Percentiles rank a stretch among this genome's conserved stretches.
These are phyloP conservation scores for Amanita pallidorosea DNA, from an alignment of 768 basidiomycete genomes.

Conservation along the genomic window DNA sequence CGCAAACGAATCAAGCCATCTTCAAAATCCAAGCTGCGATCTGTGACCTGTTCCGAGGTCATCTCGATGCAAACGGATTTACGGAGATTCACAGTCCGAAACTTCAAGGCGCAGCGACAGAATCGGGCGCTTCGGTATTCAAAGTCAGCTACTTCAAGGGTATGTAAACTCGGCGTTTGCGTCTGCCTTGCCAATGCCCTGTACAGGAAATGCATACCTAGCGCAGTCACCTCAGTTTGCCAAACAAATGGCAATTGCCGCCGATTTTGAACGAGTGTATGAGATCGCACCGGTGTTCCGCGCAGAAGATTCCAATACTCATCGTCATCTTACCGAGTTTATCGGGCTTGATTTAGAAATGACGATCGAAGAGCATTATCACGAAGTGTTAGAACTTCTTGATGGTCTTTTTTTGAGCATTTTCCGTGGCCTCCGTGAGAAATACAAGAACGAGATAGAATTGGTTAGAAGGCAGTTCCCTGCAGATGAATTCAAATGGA, in stretches of 20 bases:
- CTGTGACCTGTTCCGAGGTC: constrained; percentile 78
- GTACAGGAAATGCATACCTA: constrained; percentile 74
- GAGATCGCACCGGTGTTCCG: constrained; percentile 97
- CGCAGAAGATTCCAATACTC: constrained; percentile 94
- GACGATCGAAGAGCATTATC: constrained; percentile 97
- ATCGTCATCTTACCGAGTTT: constrained; percentile 97
- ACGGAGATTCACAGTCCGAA: constrained; percentile 97
- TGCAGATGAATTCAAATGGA: constrained; percentile 92
- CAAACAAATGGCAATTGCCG: constrained; percentile 99
- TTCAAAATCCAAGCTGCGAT: constrained; percentile 90
- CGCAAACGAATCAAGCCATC: constrained; percentile 90
- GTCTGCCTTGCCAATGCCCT: background rate
- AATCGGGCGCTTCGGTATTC: constrained; percentile 95
- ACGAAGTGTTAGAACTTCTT: constrained; percentile 90
- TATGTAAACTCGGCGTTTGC: constrained; percentile 12
- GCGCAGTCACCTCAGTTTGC: constrained; percentile 96
- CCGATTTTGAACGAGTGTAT: constrained; percentile 96
- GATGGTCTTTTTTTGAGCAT: constrained; percentile 81
- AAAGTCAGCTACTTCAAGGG: constrained; percentile 98
- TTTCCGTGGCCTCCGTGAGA: constrained; percentile 73
- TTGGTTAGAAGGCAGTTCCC: constrained; percentile 81
- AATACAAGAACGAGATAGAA: constrained; percentile 75
- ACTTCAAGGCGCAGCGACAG: constrained; percentile 93
- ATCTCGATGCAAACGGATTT: constrained; percentile 65
- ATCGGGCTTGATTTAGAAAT: constrained; percentile 98